Evolutionary conservation across 352 stramenopile genomes (phyloP), one percentile per base, ranked within the genome.

Genomic region (Phytopythium delawarense): DNA sequence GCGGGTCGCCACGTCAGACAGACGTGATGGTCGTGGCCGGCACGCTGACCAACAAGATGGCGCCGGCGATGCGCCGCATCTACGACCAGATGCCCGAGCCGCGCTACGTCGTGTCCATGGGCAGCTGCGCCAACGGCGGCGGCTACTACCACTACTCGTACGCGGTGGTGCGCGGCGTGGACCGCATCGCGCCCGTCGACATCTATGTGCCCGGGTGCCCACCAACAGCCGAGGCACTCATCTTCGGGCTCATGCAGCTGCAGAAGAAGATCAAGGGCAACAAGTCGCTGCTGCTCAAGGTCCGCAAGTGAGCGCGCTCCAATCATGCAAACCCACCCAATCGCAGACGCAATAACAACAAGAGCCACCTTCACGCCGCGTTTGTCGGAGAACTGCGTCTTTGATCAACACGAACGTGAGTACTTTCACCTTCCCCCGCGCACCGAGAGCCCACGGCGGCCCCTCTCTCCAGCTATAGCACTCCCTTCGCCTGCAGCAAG

Each of bases 41-140:
- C 7, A 99, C 97, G 23, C 75, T 99, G 25, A 99, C 97, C 62
- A 99, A 99, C 87, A 99, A 99, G 77, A 99, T 99, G 97, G 97
- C 97, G 21, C 98, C 98, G 0, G 98, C 97, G 11, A 83, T 99
- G 11, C 88, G 97, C 49, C 85, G 87, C 51, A 86, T 99, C 39
- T 99, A 99, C 84, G 98, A 99, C 82, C 97, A 99, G 79, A 99
- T 99, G 97, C 96, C 98, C 2, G 97, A 99, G 76, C 97, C 97
- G 12, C 88, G 97, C 54, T 99, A 97, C 81, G 97, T 99, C 15
- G 72, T 99, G 51, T 98, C 92, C 51, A 99, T 99, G 97, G 97
- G 97, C 61, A 98, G 84, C 56, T 99, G 97, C 73, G 97, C 98
- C 25, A 99, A 99, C 78, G 96, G 97, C 34, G 98, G 85, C 30